Conservation (phyloP, 2,329 filamentous ascomycete species). For the Macrophomina phaseolina region DNA sequence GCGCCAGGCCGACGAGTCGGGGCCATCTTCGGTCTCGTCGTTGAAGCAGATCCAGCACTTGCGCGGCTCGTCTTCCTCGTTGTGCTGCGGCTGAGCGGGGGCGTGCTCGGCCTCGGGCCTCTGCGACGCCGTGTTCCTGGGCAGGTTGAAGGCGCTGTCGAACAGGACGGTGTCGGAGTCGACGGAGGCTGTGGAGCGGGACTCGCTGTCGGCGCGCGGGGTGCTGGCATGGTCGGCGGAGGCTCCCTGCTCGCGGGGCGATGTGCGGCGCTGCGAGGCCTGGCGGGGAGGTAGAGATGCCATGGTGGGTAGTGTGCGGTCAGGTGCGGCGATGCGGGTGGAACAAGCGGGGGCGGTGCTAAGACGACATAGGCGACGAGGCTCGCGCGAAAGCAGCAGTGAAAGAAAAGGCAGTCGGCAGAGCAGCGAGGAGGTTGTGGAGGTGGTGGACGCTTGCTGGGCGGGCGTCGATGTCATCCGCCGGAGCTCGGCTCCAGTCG, state of each 20-base stretch:
- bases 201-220: slow-evolving; percentile 40
- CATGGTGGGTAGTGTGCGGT: slow-evolving; percentile 38
- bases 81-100: slow-evolving; percentile 29
- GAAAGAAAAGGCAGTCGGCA: background rate
- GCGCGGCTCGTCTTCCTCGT: slow-evolving; percentile 47
- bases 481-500: slow-evolving; percentile 8
- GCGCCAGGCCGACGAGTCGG: slow-evolving; percentile 72
- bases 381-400: background rate
- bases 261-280: slow-evolving; percentile 42
- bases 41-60: slow-evolving; percentile 75
- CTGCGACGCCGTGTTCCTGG: background rate
- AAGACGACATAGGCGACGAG: slow-evolving; percentile 6
- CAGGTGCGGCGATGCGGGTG: background rate
- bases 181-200: slow-evolving; percentile 47
- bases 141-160: slow-evolving; percentile 36
- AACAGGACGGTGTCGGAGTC: slow-evolving; percentile 55
- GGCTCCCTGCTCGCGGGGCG: slow-evolving; percentile 31
- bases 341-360: background rate
- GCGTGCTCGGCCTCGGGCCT: slow-evolving; percentile 26
- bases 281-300: slow-evolving; percentile 49
- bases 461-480: slow-evolving; percentile 16
- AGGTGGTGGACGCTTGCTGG: slow-evolving; percentile 1
- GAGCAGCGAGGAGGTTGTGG: background rate
- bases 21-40: slow-evolving; percentile 68
- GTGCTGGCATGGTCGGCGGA: slow-evolving; percentile 29